Evolutionary conservation across 345 rosid genomes (phyloP).

Genomic region (Trapa bicornis): DNA sequence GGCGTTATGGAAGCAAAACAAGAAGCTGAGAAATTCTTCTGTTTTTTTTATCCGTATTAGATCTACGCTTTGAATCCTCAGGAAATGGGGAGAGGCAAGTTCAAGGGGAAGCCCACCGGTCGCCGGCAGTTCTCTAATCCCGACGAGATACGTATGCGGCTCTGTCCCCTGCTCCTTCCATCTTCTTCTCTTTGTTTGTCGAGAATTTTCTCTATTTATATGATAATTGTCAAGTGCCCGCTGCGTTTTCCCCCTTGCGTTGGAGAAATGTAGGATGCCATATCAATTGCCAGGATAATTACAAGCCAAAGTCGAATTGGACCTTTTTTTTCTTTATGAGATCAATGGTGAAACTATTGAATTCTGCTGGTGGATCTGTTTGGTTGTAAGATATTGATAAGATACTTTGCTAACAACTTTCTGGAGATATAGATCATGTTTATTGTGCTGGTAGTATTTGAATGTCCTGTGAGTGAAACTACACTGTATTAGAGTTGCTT

Average conservation of each 20-base stretch:
- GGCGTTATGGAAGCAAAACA: too few species aligned
- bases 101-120: constrained; percentile 61
- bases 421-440: background rate
- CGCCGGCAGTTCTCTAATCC: constrained; percentile 50
- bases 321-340: background rate
- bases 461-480: background rate
- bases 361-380: background rate
- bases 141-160: constrained; percentile 42
- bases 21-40: background rate
- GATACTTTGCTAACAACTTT: background rate
- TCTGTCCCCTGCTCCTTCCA: background rate
- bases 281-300: background rate
- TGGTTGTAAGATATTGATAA: background rate
- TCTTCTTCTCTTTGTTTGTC: background rate
- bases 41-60: background rate
- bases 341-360: background rate
- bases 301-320: background rate
- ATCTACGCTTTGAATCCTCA: constrained; percentile 2
- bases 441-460: background rate
- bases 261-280: background rate
- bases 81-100: constrained; percentile 50
- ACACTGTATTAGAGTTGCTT: background rate
- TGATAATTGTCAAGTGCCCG: background rate
- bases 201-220: background rate
- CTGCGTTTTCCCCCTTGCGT: background rate